phyloP scores from a whole-genome alignment of 768 basidiomycete species.

The Hemileccinum impolitum region DNA sequence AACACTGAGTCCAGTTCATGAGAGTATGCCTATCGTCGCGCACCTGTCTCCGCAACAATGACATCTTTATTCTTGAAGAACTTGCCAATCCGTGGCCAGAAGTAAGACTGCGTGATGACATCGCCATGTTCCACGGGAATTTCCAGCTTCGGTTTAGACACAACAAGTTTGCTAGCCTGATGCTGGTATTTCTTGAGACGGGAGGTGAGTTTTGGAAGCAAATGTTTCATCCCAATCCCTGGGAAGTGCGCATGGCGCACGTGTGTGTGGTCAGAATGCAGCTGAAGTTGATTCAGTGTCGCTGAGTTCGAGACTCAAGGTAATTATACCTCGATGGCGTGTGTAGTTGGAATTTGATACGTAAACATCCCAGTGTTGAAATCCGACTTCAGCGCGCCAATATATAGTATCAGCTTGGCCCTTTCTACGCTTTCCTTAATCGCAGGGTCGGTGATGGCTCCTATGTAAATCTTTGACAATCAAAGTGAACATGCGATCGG shows the following conservation, averaged over 20 bases:
- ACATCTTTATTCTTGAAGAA: constrained; percentile 76
- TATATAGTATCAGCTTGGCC: constrained; percentile 70
- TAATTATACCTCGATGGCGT: constrained; percentile 57
- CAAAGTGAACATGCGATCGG: neutral
- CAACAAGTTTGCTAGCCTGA: constrained; percentile 40
- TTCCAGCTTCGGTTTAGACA: constrained; percentile 39
- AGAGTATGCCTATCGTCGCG: neutral
- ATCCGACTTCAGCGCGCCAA: constrained; percentile 70
- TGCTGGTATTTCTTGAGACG: constrained; percentile 43
- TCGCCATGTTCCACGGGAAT: constrained; percentile 50
- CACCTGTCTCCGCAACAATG: constrained; percentile 85
- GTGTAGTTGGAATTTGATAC: constrained; percentile 57
- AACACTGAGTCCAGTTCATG: neutral
- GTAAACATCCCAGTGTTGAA: constrained; percentile 91
- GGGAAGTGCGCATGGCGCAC: constrained; percentile 63
- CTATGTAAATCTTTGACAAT: constrained; percentile 62
- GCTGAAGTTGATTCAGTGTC: constrained; percentile 35
- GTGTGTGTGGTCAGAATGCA: constrained; percentile 72
- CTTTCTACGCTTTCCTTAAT: constrained; percentile 71
- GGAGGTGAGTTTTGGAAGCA: constrained; percentile 67
- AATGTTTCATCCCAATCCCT: constrained; percentile 69
- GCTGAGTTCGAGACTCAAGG: neutral
- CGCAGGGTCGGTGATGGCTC: constrained; percentile 60
- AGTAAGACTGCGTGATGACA: constrained; percentile 70
- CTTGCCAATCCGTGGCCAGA: constrained; percentile 76